phyloP scores from a whole-genome alignment of 2,329 filamentous ascomycete genomes.

The Teratosphaeria pseudoeucalypti region DNA sequence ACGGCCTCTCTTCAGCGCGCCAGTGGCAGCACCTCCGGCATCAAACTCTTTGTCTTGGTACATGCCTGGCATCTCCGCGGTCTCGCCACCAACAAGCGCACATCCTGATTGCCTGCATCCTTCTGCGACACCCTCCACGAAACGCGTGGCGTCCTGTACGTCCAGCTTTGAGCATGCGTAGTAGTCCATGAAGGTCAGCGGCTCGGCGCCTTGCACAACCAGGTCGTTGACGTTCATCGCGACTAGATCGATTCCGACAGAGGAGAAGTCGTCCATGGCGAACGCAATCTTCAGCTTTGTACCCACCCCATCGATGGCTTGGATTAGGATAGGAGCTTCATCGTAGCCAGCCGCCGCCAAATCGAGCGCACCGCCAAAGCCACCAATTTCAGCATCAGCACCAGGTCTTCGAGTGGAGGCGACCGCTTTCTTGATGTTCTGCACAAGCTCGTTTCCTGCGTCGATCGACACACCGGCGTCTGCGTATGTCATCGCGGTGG shows the following conservation, averaged over 20 bases:
- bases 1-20: slow-evolving; percentile 58
- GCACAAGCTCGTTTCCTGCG: slow-evolving; percentile 83
- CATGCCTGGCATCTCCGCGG: slow-evolving; percentile 95
- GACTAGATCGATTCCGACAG: slow-evolving; percentile 91
- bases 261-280: slow-evolving; percentile 78
- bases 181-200: slow-evolving; percentile 95
- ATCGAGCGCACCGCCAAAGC: slow-evolving; percentile 84
- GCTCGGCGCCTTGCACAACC: slow-evolving; percentile 88
- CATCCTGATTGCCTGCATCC: slow-evolving; percentile 80
- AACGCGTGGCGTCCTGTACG: slow-evolving; percentile 65
- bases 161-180: slow-evolving; percentile 88
- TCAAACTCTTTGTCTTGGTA: slow-evolving; percentile 86
- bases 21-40: slow-evolving; percentile 79
- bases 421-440: slow-evolving; percentile 86
- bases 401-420: slow-evolving; percentile 73
- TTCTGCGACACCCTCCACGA: slow-evolving; percentile 79
- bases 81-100: slow-evolving; percentile 92
- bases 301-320: slow-evolving; percentile 89
- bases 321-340: slow-evolving; percentile 71
- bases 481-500: slow-evolving; percentile 64
- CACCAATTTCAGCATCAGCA: slow-evolving; percentile 86
- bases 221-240: slow-evolving; percentile 99
- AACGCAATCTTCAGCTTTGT: slow-evolving; percentile 97
- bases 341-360: slow-evolving; percentile 64
- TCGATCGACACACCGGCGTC: slow-evolving; percentile 90